phyloP scores from a whole-genome alignment of 1,139 yeast species.

The Suhomyces bokatorum region DNA sequence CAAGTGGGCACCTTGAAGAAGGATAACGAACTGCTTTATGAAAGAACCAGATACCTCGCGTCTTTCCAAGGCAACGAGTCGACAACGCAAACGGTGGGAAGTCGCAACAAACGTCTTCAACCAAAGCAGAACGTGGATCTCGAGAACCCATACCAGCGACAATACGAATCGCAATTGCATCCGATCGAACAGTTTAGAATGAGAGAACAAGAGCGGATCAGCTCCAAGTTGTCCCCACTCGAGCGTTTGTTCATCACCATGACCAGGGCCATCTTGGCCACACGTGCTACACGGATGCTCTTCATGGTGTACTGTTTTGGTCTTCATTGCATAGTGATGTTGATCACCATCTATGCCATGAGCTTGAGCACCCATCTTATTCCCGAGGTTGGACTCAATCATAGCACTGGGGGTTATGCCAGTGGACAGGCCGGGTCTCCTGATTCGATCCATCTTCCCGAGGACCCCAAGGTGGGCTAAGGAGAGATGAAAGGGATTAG shows the following conservation, averaged over 20 bases:
- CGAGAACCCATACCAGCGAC: slow-evolving; percentile 58
- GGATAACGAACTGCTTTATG: slow-evolving; percentile 80
- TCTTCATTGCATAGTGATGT: slow-evolving; percentile 72
- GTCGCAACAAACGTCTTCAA: slow-evolving; percentile 23
- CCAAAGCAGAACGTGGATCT: slow-evolving; percentile 47
- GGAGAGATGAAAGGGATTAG: too few relatives aligned
- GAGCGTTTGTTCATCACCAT: slow-evolving; percentile 78
- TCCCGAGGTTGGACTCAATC: slow-evolving; percentile 51
- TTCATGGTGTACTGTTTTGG: slow-evolving; percentile 75
- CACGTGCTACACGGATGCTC: slow-evolving; percentile 68
- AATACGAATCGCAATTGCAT: slow-evolving; percentile 76
- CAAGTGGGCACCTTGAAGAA: slow-evolving; percentile 64
- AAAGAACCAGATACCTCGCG: slow-evolving; percentile 75
- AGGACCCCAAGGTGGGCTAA: slow-evolving; percentile 3
- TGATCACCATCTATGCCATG: slow-evolving; percentile 60
- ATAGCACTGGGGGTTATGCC: slow-evolving; percentile 49
- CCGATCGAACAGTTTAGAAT: slow-evolving; percentile 84
- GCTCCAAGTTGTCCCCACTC: slow-evolving; percentile 69
- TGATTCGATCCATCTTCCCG: slow-evolving; percentile 8
- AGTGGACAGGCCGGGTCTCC: slow-evolving; percentile 19
- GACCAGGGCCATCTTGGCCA: slow-evolving; percentile 73
- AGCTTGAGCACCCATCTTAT: slow-evolving; percentile 46
- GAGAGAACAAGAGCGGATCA: slow-evolving; percentile 74
- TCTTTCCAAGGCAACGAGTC: slow-evolving; percentile 36
- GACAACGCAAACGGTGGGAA: slow-evolving; percentile 17